These are phyloP conservation scores for Cruciata laevipes DNA, from an alignment of 257 asterid genomes.

Conservation along the genomic window DNA sequence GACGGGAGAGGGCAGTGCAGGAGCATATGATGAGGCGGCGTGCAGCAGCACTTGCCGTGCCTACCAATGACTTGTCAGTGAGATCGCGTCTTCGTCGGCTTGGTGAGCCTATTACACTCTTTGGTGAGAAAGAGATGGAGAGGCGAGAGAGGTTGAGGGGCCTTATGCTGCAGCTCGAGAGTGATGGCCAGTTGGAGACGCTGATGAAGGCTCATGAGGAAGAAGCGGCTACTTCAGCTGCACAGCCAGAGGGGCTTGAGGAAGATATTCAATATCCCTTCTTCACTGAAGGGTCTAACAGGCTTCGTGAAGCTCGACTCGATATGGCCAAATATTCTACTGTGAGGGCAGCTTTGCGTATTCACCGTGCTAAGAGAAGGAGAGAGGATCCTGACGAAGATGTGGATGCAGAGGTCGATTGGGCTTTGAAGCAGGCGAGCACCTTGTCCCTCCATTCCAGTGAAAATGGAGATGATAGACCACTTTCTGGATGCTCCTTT, in stretches of 20 bases:
- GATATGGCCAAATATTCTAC: constrained; percentile 56
- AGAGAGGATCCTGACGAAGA: constrained; percentile 95
- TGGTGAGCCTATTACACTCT: constrained; percentile 85
- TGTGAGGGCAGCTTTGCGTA: constrained; percentile 31
- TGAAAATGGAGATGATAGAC: constrained; percentile 91
- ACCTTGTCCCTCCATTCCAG: constrained; percentile 55
- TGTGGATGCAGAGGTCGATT: constrained; percentile 87
- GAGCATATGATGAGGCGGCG: constrained; percentile 81
- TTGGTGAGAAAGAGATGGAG: constrained; percentile 97
- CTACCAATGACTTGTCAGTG: constrained; percentile 86
- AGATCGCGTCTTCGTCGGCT: constrained; percentile 79
- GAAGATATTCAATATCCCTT: constrained; percentile 85
- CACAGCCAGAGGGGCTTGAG: constrained; percentile 41
- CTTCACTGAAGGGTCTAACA: constrained; percentile 77
- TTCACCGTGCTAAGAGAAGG: constrained; percentile 74
- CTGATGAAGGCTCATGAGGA: constrained; percentile 96
- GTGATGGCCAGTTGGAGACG: constrained; percentile 82
- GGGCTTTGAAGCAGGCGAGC: constrained; percentile 71
- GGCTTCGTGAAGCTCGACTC: constrained; percentile 57
- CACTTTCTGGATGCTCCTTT: constrained; percentile 85
- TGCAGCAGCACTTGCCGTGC: constrained; percentile 90
- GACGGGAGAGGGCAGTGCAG: constrained; percentile 83
- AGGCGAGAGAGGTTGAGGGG: constrained; percentile 78
- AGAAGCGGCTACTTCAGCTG: constrained; percentile 52
- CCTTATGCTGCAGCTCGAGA: constrained; percentile 77